phyloP scores from a whole-genome alignment of 2,329 filamentous ascomycete genomes.

The Penicillium palitans region DNA sequence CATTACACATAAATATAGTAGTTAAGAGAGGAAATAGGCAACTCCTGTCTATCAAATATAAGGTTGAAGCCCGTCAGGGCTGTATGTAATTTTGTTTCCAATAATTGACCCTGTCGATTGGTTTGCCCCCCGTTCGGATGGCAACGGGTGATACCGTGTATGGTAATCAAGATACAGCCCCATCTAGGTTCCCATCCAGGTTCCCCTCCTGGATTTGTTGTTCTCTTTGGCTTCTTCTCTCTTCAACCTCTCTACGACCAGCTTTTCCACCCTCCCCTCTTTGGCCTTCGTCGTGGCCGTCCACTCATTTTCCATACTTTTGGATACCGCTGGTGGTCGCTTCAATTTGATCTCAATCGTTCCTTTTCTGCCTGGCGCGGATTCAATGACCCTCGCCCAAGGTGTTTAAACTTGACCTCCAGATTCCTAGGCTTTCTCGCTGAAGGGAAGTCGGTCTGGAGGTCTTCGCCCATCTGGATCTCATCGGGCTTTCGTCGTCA shows the following conservation, averaged over 20 bases:
- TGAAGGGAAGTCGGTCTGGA: slow-evolving; percentile 28
- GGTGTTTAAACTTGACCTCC: slow-evolving; percentile 24
- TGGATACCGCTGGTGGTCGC: slow-evolving; percentile 9
- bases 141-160: slow-evolving; percentile 6
- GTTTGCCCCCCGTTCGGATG: background rate
- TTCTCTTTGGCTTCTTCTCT: slow-evolving; percentile 15
- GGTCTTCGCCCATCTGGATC: slow-evolving; percentile 27
- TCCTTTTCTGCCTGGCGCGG: slow-evolving; percentile 28
- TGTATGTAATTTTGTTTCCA: background rate
- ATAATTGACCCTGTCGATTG: background rate
- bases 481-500: slow-evolving; percentile 10
- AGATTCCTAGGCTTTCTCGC: slow-evolving; percentile 26
- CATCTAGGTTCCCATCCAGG: background rate
- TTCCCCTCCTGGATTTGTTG: slow-evolving; percentile 15
- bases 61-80: background rate
- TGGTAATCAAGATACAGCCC: slow-evolving; percentile 1
- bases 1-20: no score
- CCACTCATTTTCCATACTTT: slow-evolving; percentile 20
- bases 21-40: background rate
- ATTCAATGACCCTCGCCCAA: slow-evolving; percentile 26
- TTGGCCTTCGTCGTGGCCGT: slow-evolving; percentile 31
- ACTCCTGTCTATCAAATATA: background rate
- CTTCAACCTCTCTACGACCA: slow-evolving; percentile 20
- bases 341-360: slow-evolving; percentile 6
- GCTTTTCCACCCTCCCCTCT: slow-evolving; percentile 13